Evolutionary conservation across 805 yeast genomes (phyloP).

Genomic region (Gaillardinia entomophila): DNA sequence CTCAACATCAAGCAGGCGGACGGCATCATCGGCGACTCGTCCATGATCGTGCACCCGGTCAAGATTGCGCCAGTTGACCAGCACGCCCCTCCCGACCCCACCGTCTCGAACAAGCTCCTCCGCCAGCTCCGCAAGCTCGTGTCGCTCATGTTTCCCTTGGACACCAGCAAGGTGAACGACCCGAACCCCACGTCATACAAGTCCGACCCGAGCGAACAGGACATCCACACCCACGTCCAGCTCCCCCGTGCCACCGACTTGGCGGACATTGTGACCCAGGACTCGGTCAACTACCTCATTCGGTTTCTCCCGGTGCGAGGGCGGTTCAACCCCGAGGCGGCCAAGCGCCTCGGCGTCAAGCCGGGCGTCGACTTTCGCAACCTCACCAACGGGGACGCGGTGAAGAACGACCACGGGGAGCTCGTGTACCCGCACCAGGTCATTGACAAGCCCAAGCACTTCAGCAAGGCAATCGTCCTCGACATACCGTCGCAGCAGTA

Average conservation of each 20-base stretch:
- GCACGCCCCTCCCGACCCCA: too few relatives aligned
- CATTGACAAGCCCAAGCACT: slow-evolving; percentile 52
- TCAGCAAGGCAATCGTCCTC: slow-evolving; percentile 57
- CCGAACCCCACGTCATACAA: slow-evolving; percentile 33
- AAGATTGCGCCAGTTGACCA: slow-evolving; percentile 12
- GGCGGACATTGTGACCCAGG: slow-evolving; percentile 25
- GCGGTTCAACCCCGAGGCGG: slow-evolving; percentile 61
- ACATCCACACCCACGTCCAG: slow-evolving; percentile 32
- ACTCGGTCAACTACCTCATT: slow-evolving; percentile 64
- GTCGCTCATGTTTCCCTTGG: slow-evolving; percentile 53
- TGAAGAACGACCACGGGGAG: slow-evolving; percentile 55
- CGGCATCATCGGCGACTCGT: slow-evolving; percentile 27
- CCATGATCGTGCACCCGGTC: slow-evolving; percentile 34
- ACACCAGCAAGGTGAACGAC: slow-evolving; percentile 34
- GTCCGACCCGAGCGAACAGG: slow-evolving; percentile 31
- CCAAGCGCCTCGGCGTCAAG: slow-evolving; percentile 63
- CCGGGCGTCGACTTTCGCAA: slow-evolving; percentile 54
- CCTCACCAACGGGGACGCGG: slow-evolving; percentile 55
- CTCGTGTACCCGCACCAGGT: slow-evolving; percentile 66
- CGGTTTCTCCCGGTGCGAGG: slow-evolving; percentile 69
- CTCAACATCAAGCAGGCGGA: slow-evolving; percentile 31
- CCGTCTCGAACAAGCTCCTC: slow-evolving; percentile 2
- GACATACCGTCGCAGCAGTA: slow-evolving; percentile 64
- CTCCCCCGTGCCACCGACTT: slow-evolving; percentile 19
- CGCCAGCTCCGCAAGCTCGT: slow-evolving; percentile 31